These are phyloP conservation scores for Trifolium subterraneum DNA, from an alignment of 306 rosid species.

Conservation along the genomic window DNA sequence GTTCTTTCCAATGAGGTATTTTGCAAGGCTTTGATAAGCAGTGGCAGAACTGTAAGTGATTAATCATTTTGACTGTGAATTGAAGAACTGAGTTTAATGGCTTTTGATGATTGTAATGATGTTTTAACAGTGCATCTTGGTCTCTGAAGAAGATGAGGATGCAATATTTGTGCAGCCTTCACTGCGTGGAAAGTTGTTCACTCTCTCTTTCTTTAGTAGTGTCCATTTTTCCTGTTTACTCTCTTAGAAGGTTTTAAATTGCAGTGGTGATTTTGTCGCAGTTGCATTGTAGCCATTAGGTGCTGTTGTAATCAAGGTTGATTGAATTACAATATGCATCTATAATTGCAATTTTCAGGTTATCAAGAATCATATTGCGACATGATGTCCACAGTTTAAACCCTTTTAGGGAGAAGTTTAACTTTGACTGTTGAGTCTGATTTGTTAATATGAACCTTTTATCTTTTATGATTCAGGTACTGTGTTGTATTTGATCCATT, in stretches of 20 bases:
- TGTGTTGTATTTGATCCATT: conserved; percentile 87
- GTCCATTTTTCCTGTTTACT: neutral
- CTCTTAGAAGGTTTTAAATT: conserved; percentile 26
- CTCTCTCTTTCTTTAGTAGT: conserved; percentile 33
- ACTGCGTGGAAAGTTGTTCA: conserved; percentile 53
- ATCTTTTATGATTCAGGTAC: conserved; percentile 60
- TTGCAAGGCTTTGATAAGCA: conserved; percentile 87
- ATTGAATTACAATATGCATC: neutral
- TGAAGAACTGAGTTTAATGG: conserved; percentile 10
- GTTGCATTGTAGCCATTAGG: neutral
- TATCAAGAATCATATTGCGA: neutral
- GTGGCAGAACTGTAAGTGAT: conserved; percentile 89
- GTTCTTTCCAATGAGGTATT: conserved; percentile 96
- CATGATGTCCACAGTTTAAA: conserved; percentile 17
- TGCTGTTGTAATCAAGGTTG: conserved; percentile 1
- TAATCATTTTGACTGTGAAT: conserved; percentile 1
- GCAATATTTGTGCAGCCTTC: conserved; percentile 82
- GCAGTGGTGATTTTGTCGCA: neutral
- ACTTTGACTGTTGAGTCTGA: conserved; percentile 6
- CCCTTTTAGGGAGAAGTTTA: conserved; percentile 4
- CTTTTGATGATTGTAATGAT: conserved; percentile 39
- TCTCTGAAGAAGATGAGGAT: conserved; percentile 95
- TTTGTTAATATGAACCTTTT: neutral
- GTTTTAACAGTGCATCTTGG: conserved; percentile 76
- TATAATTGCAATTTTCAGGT: neutral